Evolutionary conservation across 352 stramenopile genomes (phyloP).

Genomic region (Phytophthora cryptogea): DNA sequence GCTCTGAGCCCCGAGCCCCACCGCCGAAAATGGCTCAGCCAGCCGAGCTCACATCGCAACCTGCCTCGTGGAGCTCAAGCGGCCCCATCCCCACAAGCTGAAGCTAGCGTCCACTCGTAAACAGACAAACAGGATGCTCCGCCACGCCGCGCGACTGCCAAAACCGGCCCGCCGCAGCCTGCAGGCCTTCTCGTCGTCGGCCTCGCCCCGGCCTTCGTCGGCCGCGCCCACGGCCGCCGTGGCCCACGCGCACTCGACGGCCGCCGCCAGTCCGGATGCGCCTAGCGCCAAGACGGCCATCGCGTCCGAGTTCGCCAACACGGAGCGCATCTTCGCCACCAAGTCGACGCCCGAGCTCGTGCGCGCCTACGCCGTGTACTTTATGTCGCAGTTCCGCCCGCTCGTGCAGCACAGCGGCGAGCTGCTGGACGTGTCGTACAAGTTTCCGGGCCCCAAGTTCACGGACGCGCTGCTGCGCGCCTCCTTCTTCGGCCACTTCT

Average conservation of each 20-base stretch:
- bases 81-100: slow-evolving; percentile 1
- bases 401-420: slow-evolving; percentile 90
- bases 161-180: slow-evolving; percentile 12
- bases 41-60: slow-evolving; percentile 24
- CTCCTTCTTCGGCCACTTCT: slow-evolving; percentile 99
- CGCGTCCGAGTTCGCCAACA: slow-evolving; percentile 67
- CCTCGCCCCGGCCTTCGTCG: slow-evolving; percentile 23
- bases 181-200: slow-evolving; percentile 23
- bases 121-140: slow-evolving; percentile 18
- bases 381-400: slow-evolving; percentile 81
- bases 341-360: slow-evolving; percentile 89
- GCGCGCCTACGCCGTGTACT: slow-evolving; percentile 88
- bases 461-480: slow-evolving; percentile 90
- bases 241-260: slow-evolving; percentile 13
- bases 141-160: slow-evolving; percentile 28
- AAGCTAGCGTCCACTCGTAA: not conserved
- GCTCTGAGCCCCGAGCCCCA: not conserved
- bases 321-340: slow-evolving; percentile 80
- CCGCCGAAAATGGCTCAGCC: no score
- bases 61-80: slow-evolving; percentile 33
- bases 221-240: slow-evolving; percentile 19
- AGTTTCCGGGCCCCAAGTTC: slow-evolving; percentile 78
- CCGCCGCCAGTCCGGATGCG: slow-evolving; percentile 1
- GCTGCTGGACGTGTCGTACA: slow-evolving; percentile 84
- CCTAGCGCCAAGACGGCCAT: slow-evolving; percentile 9